These are phyloP conservation scores for Ophiostoma piceae DNA, from an alignment of 2,329 filamentous ascomycete genomes.

Conservation along the genomic window DNA sequence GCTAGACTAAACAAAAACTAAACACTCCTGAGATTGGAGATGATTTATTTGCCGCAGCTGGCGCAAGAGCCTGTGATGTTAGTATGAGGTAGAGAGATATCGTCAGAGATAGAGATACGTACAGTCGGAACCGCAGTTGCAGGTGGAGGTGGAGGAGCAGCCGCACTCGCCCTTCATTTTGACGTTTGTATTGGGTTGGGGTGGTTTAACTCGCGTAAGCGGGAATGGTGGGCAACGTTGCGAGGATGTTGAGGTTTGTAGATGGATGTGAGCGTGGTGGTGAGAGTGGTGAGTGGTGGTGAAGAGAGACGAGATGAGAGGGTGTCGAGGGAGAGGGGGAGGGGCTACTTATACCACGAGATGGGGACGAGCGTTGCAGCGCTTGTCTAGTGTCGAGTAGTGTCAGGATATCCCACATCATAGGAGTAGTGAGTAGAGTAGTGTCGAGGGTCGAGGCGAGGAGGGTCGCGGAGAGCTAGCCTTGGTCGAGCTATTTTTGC, in stretches of 20 bases:
- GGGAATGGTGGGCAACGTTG: constrained; percentile 26
- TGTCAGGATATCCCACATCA: no score
- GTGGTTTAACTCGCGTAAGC: constrained; percentile 26
- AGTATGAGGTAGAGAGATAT: neutral
- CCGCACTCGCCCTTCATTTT: constrained; percentile 39
- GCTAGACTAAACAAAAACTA: neutral
- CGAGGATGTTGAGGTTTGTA: neutral
- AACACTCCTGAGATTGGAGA: neutral
- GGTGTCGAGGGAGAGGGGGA: neutral
- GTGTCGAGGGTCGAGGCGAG: neutral
- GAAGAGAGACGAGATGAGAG: neutral
- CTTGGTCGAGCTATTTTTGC: neutral
- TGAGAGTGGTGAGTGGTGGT: neutral
- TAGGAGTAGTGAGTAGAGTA: no score
- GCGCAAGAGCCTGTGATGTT: constrained; percentile 34
- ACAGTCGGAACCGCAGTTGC: constrained; percentile 32
- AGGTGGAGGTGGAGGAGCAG: constrained; percentile 36
- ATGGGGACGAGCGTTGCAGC: neutral
- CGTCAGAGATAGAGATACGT: constrained; percentile 14
- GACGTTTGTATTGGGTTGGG: constrained; percentile 25
- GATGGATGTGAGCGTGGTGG: neutral
- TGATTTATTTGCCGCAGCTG: constrained; percentile 36
- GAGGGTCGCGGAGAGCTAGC: neutral
- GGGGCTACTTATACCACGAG: constrained; percentile 9
- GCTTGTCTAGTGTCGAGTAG: neutral